A percentile compares a stretch with the other conserved stretches of the same genome.
Conservation (phyloP, 208 protist species). For the Crithidia acanthocephali region DNA sequence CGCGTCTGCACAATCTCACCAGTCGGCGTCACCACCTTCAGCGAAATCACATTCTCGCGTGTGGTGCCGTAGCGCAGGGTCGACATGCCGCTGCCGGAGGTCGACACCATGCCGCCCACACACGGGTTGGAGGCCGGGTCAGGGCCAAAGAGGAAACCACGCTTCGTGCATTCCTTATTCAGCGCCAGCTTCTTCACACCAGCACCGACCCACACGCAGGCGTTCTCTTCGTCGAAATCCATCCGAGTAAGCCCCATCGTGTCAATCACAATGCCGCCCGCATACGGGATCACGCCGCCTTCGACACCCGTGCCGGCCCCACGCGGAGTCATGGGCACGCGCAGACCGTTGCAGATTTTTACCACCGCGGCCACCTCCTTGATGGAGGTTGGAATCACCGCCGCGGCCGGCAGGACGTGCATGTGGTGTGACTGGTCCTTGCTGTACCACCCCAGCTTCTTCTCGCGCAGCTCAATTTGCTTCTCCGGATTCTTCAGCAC, state of each 20-base stretch:
- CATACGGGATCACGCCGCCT: constrained; percentile 59
- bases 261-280: constrained; percentile 65
- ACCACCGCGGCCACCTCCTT: constrained; percentile 43
- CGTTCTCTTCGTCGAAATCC: constrained; percentile 54
- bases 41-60: constrained; percentile 73
- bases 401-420: constrained; percentile 33
- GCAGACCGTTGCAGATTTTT: constrained; percentile 39
- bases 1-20: constrained; percentile 68
- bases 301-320: constrained; percentile 60
- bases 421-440: constrained; percentile 41
- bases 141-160: constrained; percentile 58
- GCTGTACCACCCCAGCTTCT: constrained; percentile 39
- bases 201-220: constrained; percentile 68
- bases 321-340: constrained; percentile 55
- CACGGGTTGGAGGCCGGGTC: constrained; percentile 61
- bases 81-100: constrained; percentile 73
- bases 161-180: constrained; percentile 28
- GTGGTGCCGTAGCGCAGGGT: constrained; percentile 87
- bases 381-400: constrained; percentile 31
- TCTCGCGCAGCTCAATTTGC: constrained; percentile 35
- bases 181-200: constrained; percentile 67
- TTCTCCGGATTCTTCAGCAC: constrained; percentile 38
- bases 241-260: constrained; percentile 38
- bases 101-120: constrained; percentile 81
- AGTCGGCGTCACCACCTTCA: constrained; percentile 62